Evolutionary conservation across 176 grass and related monocot species (phyloP), one percentile per base, ranked within the genome.

Genomic region (Ampelocalamus luodianensis): DNA sequence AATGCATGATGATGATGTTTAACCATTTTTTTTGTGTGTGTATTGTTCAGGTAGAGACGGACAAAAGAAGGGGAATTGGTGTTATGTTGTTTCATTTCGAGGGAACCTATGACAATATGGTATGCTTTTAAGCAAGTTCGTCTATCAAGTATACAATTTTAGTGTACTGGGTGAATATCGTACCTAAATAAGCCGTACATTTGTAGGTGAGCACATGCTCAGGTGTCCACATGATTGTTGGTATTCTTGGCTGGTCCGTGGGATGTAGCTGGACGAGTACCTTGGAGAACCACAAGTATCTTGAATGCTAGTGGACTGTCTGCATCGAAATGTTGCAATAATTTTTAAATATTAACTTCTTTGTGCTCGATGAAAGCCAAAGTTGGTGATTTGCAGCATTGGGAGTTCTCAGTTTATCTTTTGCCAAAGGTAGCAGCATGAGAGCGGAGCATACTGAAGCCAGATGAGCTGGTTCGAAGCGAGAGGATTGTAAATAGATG

Each of bases 21-120:
- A 46, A 84, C 61, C 65, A 55, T 87, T 10, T 48, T 12, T 1
- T 34, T 34, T 34, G 29, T 48, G 45, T 50, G 40, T 72, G 10
- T 67, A 53, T 50, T 87, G 79, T 87, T 38, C 83, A 99, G 96
- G 90, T 84, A 5, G 93, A 99, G 69, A 90, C 87, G 54, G 94
- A 98, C 83, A 92, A 87, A 79, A 90, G 77, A 83, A 90, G 85
- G 80, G 91, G 91, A 81, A 83, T 96, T 29, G 89, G 93, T 88
- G 89, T 87, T 36, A 87, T 98, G 81, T 40, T 98, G 78, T 98
- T 95, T 91, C 93, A 87, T 70, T 89, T 90, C 68, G 88, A 98
- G 75, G 96, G 93, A 76, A 90, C 78, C 73, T 77, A 91, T 75
- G 90, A 98, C 59, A 89, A 88, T 77, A 74, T 94, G 91, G 96